These are phyloP conservation scores for Dillenia turbinata DNA, from an alignment of 164 flowering plant species.

Conservation along the genomic window DNA sequence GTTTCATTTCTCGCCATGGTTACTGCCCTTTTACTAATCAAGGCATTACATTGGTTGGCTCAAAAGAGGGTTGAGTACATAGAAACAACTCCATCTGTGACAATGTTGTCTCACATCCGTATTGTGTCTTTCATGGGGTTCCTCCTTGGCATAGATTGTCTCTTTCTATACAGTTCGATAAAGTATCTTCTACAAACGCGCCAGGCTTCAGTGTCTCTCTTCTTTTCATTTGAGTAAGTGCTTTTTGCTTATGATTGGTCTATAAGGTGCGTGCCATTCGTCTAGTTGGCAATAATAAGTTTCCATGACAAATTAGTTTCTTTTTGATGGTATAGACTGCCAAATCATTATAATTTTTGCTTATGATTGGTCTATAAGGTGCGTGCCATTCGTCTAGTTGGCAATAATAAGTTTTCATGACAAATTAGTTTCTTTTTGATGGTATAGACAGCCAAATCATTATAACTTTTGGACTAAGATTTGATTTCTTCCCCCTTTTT, in stretches of 20 bases:
- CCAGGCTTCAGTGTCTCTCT: slow-evolving; percentile 85
- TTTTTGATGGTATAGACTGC: too few species aligned
- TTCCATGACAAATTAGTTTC: too few species aligned
- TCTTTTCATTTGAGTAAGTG: slow-evolving; percentile 97
- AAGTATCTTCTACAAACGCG: slow-evolving; percentile 61
- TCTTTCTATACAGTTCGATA: slow-evolving; percentile 62
- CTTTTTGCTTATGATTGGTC: not conserved
- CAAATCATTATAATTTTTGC: not conserved
- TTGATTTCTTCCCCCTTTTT: too few species aligned
- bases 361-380: not conserved
- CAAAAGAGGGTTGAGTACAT: slow-evolving; percentile 98
- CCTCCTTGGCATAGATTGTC: slow-evolving; percentile 68
- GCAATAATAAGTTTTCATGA: too few species aligned
- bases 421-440: too few species aligned
- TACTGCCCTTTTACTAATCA: slow-evolving; percentile 70
- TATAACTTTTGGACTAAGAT: too few species aligned
- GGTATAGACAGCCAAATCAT: too few species aligned
- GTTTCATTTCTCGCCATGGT: slow-evolving; percentile 88
- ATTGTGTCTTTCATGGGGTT: slow-evolving; percentile 90
- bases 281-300: too few species aligned
- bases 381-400: too few species aligned
- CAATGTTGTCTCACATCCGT: slow-evolving; percentile 71
- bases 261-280: too few species aligned
- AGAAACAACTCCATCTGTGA: slow-evolving; percentile 91
- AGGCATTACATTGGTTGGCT: slow-evolving; percentile 97